Base-by-base conservation (phyloP, 495 filamentous ascomycete species). In the Opeltia flavorubescens region DNA sequence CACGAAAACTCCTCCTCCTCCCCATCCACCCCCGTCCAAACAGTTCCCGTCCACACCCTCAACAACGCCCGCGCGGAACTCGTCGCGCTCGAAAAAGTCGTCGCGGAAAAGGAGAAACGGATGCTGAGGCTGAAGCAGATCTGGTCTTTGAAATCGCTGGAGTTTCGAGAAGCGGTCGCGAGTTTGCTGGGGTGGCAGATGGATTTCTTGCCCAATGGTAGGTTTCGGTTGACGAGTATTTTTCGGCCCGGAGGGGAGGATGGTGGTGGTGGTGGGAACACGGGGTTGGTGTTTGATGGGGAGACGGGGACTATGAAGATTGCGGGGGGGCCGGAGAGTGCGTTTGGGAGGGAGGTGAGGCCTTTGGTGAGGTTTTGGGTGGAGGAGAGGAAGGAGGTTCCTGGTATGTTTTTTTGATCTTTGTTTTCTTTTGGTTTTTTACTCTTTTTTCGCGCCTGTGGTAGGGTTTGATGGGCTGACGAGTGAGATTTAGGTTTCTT, bases 221-320 rank as follows among this genome's bases (percentile, higher is more conserved):
- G 89, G 55, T 89, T 94, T 56, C 75, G 82, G 12, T 83, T 94
- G 42, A 88, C 86, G 24, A 79, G 72, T 40, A 76, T 87, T 57
- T 88, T 86, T 57, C 81, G 81, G 53, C 77, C 76, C 31, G 78
- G 76, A 34, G 43, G 38, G 3, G 40, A 51, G 1, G 80, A 84
- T 58, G 50, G 62, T 18, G 55, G 65, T 52, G 65, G 72, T 11
- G 60, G 63, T 46, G 75, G 66, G 36, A 74, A 59, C 74, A 84
- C 60, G 84, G 86, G 71, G 45, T 94, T 99, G 49, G 77, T 95
- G 1, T 96, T 99, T 64, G 91, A 99, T 66, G 93, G 89, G 20
- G 89, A 96, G 63, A 82, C 83, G 50, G 78, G 91, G 23, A 95
- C 86, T 20, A 98, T 98, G 91, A 96, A 96, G 69, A 82, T 96